A percentile compares a stretch with the other conserved stretches of the same genome.
Evolutionary conservation across 2,329 filamentous ascomycete genomes (phyloP).

Genomic region (Teratosphaeria gauchensis): DNA sequence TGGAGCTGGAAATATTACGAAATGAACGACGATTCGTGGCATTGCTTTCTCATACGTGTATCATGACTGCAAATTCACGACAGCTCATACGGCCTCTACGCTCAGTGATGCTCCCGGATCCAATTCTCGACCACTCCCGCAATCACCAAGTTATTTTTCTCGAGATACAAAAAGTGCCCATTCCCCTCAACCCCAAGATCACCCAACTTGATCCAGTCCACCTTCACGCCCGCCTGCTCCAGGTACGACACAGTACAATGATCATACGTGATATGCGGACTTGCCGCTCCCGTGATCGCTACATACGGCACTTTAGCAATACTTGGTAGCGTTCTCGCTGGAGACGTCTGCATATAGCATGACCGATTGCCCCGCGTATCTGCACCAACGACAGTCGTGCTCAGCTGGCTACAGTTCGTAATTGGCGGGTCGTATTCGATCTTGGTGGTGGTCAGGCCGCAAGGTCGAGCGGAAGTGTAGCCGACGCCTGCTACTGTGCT

Average conservation of each 20-base stretch:
- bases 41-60: too few species aligned
- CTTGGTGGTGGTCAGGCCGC: slow-evolving; percentile 23
- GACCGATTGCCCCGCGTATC: not conserved
- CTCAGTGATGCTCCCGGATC: slow-evolving; percentile 1
- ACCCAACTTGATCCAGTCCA: slow-evolving; percentile 23
- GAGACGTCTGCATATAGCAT: slow-evolving; percentile 20
- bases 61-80: too few species aligned
- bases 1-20: not conserved
- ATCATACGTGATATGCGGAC: slow-evolving; percentile 47
- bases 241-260: slow-evolving; percentile 46
- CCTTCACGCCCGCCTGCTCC: slow-evolving; percentile 40
- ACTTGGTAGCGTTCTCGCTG: slow-evolving; percentile 39
- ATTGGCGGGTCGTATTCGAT: not conserved
- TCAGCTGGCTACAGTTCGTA: not conserved
- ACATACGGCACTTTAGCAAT: slow-evolving; percentile 40
- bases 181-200: slow-evolving; percentile 42
- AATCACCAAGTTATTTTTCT: slow-evolving; percentile 42
- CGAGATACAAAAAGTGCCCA: slow-evolving; percentile 47
- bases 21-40: too few species aligned
- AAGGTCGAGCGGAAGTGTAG: slow-evolving; percentile 14
- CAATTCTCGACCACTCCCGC: slow-evolving; percentile 20
- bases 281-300: slow-evolving; percentile 44
- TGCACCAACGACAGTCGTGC: not conserved
- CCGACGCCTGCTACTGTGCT: slow-evolving; percentile 7
- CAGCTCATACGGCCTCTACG: too few species aligned